Evolutionary conservation across 306 rosid species (phyloP), one percentile per base, ranked within the genome.

Genomic region (Begonia masoniana): DNA sequence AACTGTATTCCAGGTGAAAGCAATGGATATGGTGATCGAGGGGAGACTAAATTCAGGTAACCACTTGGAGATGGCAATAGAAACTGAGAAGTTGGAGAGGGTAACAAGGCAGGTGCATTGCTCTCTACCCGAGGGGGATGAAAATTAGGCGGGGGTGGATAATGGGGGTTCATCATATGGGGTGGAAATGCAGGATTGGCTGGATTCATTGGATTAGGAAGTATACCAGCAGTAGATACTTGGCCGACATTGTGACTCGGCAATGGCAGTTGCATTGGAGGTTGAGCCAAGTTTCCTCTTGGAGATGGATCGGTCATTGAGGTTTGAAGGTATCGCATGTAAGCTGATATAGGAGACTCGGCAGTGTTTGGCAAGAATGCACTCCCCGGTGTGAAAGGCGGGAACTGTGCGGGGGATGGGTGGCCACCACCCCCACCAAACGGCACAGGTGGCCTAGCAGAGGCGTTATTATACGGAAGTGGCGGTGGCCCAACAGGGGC

Each of bases 331-430:
- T 82, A 89, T 6, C 83, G 77, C 97, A 89, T 83, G 62, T 89
- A 89, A 21, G 95, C 94, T 1, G 97, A 76, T 62, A 89, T 82
- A 9, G 97, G 97, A 41, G 95, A 82, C 62, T 85, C 97, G 9
- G 91, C 72, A 10, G 85, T 66, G 65, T 74, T 78, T 15, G 78
- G 49, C 92, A 92, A 75, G 50, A 49, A 15, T 59, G 74, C 51
- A 57, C 81, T 82, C 7, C 82, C 85, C 5, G 78, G 74, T 2
- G 70, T 63, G 13, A 70, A 16, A 39, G 81, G 82, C 1, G 54
- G 78, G 70, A 73, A 4, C 15, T 63, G 82, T 24, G 54, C 57
- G 0, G 85, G 78, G 0, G 82, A 73, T 55, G 81, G 85, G 50
- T 80, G 97, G 43, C 75, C 39, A 31, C 39, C 39, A 7, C 39